phyloP scores from a whole-genome alignment of 2,329 filamentous ascomycete species.

The Colletotrichum paranaense region DNA sequence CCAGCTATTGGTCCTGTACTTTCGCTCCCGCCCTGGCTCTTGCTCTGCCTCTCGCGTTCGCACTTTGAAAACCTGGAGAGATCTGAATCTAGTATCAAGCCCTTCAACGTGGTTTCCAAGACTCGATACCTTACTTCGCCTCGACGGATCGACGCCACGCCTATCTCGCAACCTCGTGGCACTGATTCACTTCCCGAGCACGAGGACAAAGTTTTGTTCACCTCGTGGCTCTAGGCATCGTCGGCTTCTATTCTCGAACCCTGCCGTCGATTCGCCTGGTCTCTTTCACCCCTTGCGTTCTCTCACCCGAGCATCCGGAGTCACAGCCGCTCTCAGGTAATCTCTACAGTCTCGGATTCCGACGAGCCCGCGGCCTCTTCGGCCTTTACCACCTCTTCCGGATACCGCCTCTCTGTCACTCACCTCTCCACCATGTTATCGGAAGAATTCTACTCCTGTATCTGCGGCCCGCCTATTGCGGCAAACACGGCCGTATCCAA shows the following conservation, averaged over 20 bases:
- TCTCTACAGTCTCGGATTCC: slow-evolving; percentile 5
- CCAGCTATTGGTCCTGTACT: background rate
- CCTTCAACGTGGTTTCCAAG: slow-evolving; percentile 28
- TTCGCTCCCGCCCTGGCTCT: background rate
- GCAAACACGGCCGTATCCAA: slow-evolving; percentile 74
- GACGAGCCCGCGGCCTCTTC: background rate
- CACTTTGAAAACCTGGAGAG: background rate
- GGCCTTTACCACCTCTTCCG: slow-evolving; percentile 6
- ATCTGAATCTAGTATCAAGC: slow-evolving; percentile 1
- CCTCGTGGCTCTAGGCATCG: slow-evolving; percentile 2
- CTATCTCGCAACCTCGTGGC: slow-evolving; percentile 12
- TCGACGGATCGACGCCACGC: background rate
- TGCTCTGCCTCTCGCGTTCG: background rate
- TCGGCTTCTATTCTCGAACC: slow-evolving; percentile 4
- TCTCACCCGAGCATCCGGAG: slow-evolving; percentile 1
- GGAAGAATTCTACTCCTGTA: slow-evolving; percentile 69
- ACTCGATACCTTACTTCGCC: background rate
- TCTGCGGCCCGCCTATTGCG: slow-evolving; percentile 67
- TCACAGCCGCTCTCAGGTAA: slow-evolving; percentile 19
- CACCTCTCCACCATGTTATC: slow-evolving; percentile 60
- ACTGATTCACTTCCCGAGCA: slow-evolving; percentile 3
- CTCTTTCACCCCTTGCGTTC: slow-evolving; percentile 13
- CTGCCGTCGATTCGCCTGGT: slow-evolving; percentile 6
- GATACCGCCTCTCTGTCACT: background rate
- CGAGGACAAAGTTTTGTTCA: background rate